Evolutionary conservation across 2,329 filamentous ascomycete species (phyloP), one percentile per base, ranked within the genome.

Genomic region (Stromatinia cepivora): DNA sequence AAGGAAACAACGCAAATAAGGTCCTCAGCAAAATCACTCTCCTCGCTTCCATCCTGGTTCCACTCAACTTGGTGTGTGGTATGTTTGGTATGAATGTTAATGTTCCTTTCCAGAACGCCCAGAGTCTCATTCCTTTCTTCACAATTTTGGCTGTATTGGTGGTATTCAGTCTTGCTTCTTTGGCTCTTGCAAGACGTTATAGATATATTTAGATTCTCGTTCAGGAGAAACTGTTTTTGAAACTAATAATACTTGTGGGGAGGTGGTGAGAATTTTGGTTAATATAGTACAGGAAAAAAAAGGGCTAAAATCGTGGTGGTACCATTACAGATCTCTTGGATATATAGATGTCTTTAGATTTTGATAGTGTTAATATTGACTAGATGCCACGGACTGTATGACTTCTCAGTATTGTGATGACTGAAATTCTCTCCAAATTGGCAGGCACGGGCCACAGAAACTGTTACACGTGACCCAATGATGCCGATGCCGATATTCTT

Each of bases 21-120:
- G 91, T 94, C 9, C 87, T 99, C 17, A 94, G 93, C 82, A 97
- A 97, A 83, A 95, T 99, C 76, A 99, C 95, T 0, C 87, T 98
- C 70, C 84, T 98, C 73, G 95, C 93, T 0, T 97, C 94, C 4
- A 92, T 99, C 74, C 87, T 99, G n/a, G 94, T 99, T 70, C 95
- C 95, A 4, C 88, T 99, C 74, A 99, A 98, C 79, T 83, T 99
- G 73, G 89, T 98, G 72, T 96, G 92, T 70, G 68, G 76, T 80
- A 73, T 76, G 69, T 76, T 76, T 77, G 92, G 92, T 67, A 96
- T 96, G 92, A 96, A 96, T 80, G 92, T 96, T 1, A 78, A 79
- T 5, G 90, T 95, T 22, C 92, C 92, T 0, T 93, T 89, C 68
- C 77, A 75, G 66, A 79, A 82, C 31, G 79, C 79, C 28, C 76